Evolutionary conservation across 2,329 filamentous ascomycete species (phyloP).

Genomic region (Paraphaeosphaeria sporulosa): DNA sequence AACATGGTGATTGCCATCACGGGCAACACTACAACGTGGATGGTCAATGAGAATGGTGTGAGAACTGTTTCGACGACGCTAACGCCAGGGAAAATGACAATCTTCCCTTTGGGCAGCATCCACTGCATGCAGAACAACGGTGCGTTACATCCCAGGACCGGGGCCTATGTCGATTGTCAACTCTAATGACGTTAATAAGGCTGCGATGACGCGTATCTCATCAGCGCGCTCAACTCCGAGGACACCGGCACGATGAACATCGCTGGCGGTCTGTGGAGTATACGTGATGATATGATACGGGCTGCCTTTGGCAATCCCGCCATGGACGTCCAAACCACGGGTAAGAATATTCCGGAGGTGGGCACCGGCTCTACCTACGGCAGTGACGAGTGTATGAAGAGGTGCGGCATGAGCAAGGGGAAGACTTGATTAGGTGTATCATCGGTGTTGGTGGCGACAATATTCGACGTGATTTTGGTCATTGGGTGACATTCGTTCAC

Average conservation of each 20-base stretch:
- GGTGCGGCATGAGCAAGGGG: background rate
- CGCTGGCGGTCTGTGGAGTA: constrained; percentile 52
- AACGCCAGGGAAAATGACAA: constrained; percentile 56
- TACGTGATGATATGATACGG: constrained; percentile 52
- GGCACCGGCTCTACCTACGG: constrained; percentile 55
- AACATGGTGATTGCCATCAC: constrained; percentile 59
- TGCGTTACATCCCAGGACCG: constrained; percentile 30
- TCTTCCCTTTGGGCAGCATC: constrained; percentile 58
- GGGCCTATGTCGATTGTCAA: background rate
- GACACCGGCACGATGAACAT: constrained; percentile 61
- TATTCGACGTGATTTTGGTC: background rate
- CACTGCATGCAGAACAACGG: constrained; percentile 62
- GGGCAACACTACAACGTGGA: constrained; percentile 61
- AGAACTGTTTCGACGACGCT: constrained; percentile 52
- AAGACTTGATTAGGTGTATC: background rate
- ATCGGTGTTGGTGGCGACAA: background rate
- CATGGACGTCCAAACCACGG: constrained; percentile 40
- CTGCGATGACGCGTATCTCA: constrained; percentile 58
- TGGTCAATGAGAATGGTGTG: constrained; percentile 61
- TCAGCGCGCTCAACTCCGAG: constrained; percentile 59
- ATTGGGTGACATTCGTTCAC: background rate
- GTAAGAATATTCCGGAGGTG: constrained; percentile 44
- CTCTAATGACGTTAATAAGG: constrained; percentile 35
- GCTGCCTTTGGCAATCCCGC: constrained; percentile 53
- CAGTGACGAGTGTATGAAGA: constrained; percentile 48